These are phyloP conservation scores for Orbilia brochopaga DNA, from an alignment of 2,329 filamentous ascomycete species.

Conservation along the genomic window DNA sequence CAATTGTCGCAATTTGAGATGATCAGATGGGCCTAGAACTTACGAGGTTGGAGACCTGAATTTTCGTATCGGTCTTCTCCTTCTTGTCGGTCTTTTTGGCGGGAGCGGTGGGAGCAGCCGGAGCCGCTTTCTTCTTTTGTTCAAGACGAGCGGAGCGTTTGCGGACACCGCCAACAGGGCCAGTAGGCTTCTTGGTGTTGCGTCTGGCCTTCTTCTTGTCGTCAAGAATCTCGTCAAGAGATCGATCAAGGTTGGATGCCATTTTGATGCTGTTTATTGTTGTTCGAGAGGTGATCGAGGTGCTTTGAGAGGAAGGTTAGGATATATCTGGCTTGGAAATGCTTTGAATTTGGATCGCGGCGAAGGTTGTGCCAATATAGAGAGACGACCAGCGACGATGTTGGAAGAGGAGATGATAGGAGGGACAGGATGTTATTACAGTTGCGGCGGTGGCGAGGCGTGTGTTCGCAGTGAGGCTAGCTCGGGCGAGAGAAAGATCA, in stretches of 20 bases:
- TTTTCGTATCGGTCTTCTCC: constrained; percentile 82
- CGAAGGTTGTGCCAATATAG: background rate
- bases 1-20: constrained; percentile 34
- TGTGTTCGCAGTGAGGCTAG: constrained; percentile 43
- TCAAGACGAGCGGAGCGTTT: constrained; percentile 55
- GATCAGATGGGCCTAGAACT: constrained; percentile 58
- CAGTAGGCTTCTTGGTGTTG: constrained; percentile 58
- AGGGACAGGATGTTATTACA: constrained; percentile 29
- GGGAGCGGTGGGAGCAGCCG: constrained; percentile 63
- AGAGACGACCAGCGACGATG: background rate
- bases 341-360: background rate
- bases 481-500: constrained; percentile 10
- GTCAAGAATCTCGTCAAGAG: constrained; percentile 95
- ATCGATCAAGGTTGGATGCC: constrained; percentile 95
- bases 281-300: background rate
- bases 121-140: constrained; percentile 54
- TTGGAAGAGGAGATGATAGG: background rate
- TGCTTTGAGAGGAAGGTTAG: constrained; percentile 20
- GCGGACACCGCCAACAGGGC: constrained; percentile 71
- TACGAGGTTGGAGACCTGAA: constrained; percentile 98
- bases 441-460: constrained; percentile 15
- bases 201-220: constrained; percentile 61
- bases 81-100: constrained; percentile 68
- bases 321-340: background rate
- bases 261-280: constrained; percentile 62